Conservation (phyloP, 495 filamentous ascomycete genomes). For the Antarctomyces pellizariae region DNA sequence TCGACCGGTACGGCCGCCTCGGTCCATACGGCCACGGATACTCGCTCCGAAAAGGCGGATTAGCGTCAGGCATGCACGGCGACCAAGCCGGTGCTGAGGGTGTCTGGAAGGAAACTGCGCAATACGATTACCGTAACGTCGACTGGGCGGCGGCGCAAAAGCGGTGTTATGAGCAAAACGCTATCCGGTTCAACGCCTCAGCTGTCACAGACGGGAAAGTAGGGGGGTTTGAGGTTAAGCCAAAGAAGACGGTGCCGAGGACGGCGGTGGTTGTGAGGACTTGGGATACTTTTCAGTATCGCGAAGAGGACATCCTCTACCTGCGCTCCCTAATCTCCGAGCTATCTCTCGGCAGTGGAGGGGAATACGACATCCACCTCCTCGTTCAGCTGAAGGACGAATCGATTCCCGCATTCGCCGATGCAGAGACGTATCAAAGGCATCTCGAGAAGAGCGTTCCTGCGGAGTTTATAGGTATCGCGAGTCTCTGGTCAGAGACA, state of each 20-base stretch:
- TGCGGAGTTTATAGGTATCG: conserved; percentile 68
- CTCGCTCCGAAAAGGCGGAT: conserved; percentile 46
- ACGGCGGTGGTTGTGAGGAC: conserved; percentile 55
- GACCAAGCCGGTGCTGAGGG: conserved; percentile 50
- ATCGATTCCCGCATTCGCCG: conserved; percentile 36
- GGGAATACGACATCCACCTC: conserved; percentile 60
- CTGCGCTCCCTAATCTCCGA: conserved; percentile 57
- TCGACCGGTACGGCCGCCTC: conserved; percentile 72
- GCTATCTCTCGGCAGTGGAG: conserved; percentile 49
- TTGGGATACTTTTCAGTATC: conserved; percentile 49
- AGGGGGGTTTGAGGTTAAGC: too few species aligned
- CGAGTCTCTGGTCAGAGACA: conserved; percentile 72
- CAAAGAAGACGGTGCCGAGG: conserved; percentile 22
- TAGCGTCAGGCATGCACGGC: conserved; percentile 55
- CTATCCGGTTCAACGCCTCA: conserved; percentile 34
- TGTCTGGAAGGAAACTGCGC: conserved; percentile 41
- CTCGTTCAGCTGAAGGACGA: conserved; percentile 57
- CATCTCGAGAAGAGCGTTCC: conserved; percentile 50
- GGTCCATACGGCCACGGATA: conserved; percentile 87
- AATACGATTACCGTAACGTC: conserved; percentile 51
- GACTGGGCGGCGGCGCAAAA: conserved; percentile 56
- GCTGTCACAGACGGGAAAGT: too few species aligned
- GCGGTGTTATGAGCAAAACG: conserved; percentile 44
- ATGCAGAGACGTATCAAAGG: conserved; percentile 28
- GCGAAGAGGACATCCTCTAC: conserved; percentile 41